phyloP scores from a whole-genome alignment of 768 basidiomycete genomes.

The Lepiota subincarnata region DNA sequence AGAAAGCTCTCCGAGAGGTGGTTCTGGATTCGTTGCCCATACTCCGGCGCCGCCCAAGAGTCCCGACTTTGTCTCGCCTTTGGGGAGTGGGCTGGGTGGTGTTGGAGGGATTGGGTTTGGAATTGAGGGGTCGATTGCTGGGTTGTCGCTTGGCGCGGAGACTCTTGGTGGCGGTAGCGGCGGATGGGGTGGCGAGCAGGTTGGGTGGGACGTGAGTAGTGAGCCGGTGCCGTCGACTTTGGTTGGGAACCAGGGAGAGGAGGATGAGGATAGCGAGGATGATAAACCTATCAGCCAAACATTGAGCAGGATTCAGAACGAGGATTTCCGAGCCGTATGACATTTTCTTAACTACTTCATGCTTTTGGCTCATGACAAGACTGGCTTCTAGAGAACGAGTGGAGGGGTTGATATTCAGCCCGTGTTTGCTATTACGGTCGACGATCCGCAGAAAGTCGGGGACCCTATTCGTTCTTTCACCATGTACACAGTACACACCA shows the following conservation, averaged over 20 bases:
- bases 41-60: conserved; percentile 5
- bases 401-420: conserved; percentile 51
- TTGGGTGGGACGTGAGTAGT: conserved; percentile 14
- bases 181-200: conserved; percentile 13
- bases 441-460: conserved; percentile 97
- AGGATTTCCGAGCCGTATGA: conserved; percentile 27
- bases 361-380: too few relatives aligned
- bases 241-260: conserved; percentile 15
- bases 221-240: conserved; percentile 13
- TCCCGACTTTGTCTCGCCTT: conserved; percentile 31
- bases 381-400: not conserved
- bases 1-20: not conserved
- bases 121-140: conserved; percentile 32
- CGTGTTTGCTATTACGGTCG: conserved; percentile 84
- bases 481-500: conserved; percentile 94
- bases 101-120: conserved; percentile 1
- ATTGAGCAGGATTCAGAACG: conserved; percentile 25
- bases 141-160: conserved; percentile 35
- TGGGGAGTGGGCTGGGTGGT: conserved; percentile 24
- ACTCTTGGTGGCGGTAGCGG: conserved; percentile 13
- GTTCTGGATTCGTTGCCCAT: conserved; percentile 4
- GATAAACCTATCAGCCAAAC: conserved; percentile 63
- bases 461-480: conserved; percentile 91
- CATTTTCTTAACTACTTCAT: not conserved
- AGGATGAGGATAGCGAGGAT: conserved; percentile 62